Evolutionary conservation across 805 yeast genomes (phyloP).

Genomic region (Saturnispora diversa): DNA sequence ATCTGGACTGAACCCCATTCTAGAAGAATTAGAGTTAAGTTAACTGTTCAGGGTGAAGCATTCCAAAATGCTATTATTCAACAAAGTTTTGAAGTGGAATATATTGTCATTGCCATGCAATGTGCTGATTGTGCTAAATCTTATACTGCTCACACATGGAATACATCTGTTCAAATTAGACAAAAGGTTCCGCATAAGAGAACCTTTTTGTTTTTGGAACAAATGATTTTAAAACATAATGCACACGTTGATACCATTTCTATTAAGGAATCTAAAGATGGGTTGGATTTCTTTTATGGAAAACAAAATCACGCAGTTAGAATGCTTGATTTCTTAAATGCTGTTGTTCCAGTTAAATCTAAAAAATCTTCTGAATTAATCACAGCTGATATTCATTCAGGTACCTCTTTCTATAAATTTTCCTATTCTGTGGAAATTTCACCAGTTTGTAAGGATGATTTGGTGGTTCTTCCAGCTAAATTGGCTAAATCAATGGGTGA

Average conservation of each 20-base stretch:
- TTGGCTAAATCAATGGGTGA: slow-evolving; percentile 79
- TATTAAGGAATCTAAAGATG: slow-evolving; percentile 87
- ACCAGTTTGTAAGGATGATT: slow-evolving; percentile 94
- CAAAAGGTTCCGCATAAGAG: slow-evolving; percentile 96
- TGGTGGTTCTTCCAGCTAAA: slow-evolving; percentile 84
- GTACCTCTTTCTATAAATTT: slow-evolving; percentile 81
- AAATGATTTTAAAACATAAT: slow-evolving; percentile 81
- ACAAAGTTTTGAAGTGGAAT: slow-evolving; percentile 91
- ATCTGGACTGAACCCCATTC: slow-evolving; percentile 99
- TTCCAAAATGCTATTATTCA: slow-evolving; percentile 85
- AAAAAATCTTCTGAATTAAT: slow-evolving; percentile 88
- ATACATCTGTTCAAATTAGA: slow-evolving; percentile 94
- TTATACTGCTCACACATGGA: slow-evolving; percentile 95
- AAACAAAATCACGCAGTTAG: slow-evolving; percentile 87
- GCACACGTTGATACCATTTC: slow-evolving; percentile 93
- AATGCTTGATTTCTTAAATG: slow-evolving; percentile 81
- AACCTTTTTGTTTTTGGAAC: slow-evolving; percentile 93
- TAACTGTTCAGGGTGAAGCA: slow-evolving; percentile 96
- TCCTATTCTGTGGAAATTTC: slow-evolving; percentile 89
- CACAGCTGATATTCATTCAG: slow-evolving; percentile 86
- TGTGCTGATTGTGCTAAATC: slow-evolving; percentile 98
- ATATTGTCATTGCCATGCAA: slow-evolving; percentile 88
- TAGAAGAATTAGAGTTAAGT: slow-evolving; percentile 80
- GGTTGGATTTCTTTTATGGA: slow-evolving; percentile 87
- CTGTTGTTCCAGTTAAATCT: slow-evolving; percentile 77